Evolutionary conservation across 108 stramenopile species (phyloP).

Genomic region (Nannochloropsis oceanica): DNA sequence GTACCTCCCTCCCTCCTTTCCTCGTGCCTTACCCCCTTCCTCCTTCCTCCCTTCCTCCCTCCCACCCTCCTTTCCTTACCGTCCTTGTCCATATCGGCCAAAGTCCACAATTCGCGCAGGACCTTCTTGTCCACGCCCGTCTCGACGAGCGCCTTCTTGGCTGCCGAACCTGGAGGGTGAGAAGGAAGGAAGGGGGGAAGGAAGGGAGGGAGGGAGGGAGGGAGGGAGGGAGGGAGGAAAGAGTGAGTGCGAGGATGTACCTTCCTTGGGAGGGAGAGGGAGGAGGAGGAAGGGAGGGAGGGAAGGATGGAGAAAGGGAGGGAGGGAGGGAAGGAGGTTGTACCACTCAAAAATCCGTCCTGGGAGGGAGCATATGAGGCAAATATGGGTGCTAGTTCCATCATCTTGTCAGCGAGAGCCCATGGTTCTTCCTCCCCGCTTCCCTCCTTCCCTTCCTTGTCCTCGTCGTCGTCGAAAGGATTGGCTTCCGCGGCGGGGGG

Average conservation of each 20-base stretch:
- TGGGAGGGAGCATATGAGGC: not conserved
- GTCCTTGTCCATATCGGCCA: slow-evolving; percentile 12
- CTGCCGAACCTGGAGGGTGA: not conserved
- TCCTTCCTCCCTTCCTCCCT: not conserved
- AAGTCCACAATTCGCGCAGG: slow-evolving; percentile 1
- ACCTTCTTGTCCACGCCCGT: not conserved
- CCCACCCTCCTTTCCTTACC: not conserved
- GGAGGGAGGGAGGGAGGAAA: not conserved
- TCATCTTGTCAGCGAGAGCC: not conserved
- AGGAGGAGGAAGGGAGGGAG: too few species aligned
- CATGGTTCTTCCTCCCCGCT: not conserved
- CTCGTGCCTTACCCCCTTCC: too few species aligned
- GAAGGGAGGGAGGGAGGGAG: not conserved
- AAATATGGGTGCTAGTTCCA: not conserved
- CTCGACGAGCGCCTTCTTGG: not conserved
- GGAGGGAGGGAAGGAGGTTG: too few species aligned
- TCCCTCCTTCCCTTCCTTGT: not conserved
- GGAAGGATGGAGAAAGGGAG: too few species aligned
- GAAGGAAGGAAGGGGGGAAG: not conserved
- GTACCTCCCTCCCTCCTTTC: too few species aligned
- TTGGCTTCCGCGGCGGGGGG: not conserved
- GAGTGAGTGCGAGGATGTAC: too few species aligned
- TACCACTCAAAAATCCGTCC: not conserved
- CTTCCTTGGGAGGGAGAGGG: too few species aligned
- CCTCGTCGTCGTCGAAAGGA: not conserved